Evolutionary conservation across 495 filamentous ascomycete species (phyloP), one percentile per base, ranked within the genome.

Genomic region (Talaromyces thailandensis): DNA sequence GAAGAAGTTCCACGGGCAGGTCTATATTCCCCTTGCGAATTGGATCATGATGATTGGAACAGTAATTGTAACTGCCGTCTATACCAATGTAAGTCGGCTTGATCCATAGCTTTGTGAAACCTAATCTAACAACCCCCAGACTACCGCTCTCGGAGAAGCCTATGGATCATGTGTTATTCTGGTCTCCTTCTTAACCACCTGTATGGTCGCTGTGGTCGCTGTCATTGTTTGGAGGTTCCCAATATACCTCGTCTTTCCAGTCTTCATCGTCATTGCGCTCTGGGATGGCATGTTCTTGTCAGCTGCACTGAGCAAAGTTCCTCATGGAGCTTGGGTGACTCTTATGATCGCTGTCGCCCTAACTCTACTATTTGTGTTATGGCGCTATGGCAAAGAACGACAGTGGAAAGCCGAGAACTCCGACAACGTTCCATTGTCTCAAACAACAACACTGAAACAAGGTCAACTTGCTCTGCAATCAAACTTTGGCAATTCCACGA

Each of bases 41-140:
- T 90, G 86, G 86, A 68, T 91, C 18, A 71, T 91, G 60, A 87
- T 91, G 84, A 73, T 87, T 58, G 88, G 88, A n/a, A 84, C 86
- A 1, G 78, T 91, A n/a, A 74, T 90, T 23, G 83, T 91, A 25
- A 88, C 88, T 0, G 84, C 81, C 2, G 82, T 88, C 16, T 91
- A 89, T 70, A 88, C 82, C 61, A 89, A 91, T 66, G 82, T 84
- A 69, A 68, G 79, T 51, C 26, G n/a, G 11, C 48, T n/a, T 32
- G 18, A 48, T 58, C 12, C 23, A 62, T 8, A 51, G 37, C 45
- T 6, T 9, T 32, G 1, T 11, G 6, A 14, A 25, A n/a, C 4
- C n/a, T n/a, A 28, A 4, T 25, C 60, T 67, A 28, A 60, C 21
- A 7, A 57, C 9, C 32, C 32, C 62, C 60, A 81, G 71, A 81